Conservation (phyloP, 2,329 filamentous ascomycete species). For the Rutstroemia sp. region DNA sequence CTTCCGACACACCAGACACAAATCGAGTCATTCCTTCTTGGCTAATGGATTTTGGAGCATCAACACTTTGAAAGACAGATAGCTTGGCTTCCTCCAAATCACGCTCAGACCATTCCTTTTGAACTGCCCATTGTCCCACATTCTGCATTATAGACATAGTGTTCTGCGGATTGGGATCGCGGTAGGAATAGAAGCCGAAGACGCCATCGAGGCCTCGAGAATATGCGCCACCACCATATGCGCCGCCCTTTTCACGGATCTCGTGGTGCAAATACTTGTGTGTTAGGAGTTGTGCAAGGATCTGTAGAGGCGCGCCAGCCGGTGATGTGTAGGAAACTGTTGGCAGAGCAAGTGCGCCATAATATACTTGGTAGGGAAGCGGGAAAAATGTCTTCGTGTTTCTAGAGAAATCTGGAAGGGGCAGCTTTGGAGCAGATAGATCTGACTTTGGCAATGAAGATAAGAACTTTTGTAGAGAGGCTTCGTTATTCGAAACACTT, state of each 20-base stretch:
- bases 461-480: conserved; percentile 65
- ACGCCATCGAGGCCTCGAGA: conserved; percentile 71
- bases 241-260: conserved; percentile 94
- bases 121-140: conserved; percentile 74
- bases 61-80: conserved; percentile 83
- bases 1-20: conserved; percentile 73
- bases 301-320: conserved; percentile 72
- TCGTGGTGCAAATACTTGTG: conserved; percentile 97
- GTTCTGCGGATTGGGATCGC: conserved; percentile 89
- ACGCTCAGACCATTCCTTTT: conserved; percentile 71
- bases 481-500: conserved; percentile 62
- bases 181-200: conserved; percentile 94
- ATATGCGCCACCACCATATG: conserved; percentile 89
- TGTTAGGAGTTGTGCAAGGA: conserved; percentile 85
- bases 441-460: conserved; percentile 43
- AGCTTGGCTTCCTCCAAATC: conserved; percentile 96
- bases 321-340: conserved; percentile 76
- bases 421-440: conserved; percentile 33
- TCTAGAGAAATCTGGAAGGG: conserved; percentile 31
- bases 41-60: conserved; percentile 82
- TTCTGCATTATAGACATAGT: conserved; percentile 77
- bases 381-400: conserved; percentile 80
- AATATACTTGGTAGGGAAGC: conserved; percentile 95
- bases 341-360: conserved; percentile 73
- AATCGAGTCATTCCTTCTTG: conserved; percentile 83